Conservation (phyloP, 345 rosid genomes). For the Moringa oleifera region DNA sequence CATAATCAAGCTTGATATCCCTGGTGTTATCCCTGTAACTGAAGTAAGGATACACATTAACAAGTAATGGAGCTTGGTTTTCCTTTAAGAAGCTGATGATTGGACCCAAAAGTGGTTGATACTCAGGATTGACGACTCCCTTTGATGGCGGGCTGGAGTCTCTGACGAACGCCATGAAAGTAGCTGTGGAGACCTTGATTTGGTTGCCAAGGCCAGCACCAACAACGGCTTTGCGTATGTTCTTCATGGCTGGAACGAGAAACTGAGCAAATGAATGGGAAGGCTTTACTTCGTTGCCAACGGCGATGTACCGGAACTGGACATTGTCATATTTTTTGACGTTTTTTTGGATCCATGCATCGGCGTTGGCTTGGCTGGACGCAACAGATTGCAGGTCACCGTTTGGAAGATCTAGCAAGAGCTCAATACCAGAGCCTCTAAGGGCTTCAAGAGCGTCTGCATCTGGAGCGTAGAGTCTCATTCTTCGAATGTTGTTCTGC, state of each 20-base stretch:
- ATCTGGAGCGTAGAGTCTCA: conserved; percentile 31
- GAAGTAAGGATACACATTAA: too few species aligned
- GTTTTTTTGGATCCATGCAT: conserved; percentile 41
- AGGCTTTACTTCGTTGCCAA: conserved; percentile 53
- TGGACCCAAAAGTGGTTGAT: too few species aligned
- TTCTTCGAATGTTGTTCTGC: conserved; percentile 19
- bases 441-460: conserved; percentile 35
- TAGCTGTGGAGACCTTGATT: not conserved
- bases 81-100: too few species aligned
- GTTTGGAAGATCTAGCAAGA: conserved; percentile 47
- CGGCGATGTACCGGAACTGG: conserved; percentile 44
- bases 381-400: conserved; percentile 24
- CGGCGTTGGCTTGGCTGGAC: conserved; percentile 37
- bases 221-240: conserved; percentile 19
- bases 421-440: conserved; percentile 41
- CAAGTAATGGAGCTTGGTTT: too few species aligned
- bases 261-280: conserved; percentile 16
- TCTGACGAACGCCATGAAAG: too few species aligned
- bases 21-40: too few species aligned
- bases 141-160: too few species aligned
- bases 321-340: conserved; percentile 34
- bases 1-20: too few species aligned
- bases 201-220: conserved; percentile 21
- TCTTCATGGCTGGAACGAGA: conserved; percentile 27
- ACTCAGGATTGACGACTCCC: too few species aligned